Evolutionary conservation across 768 basidiomycete species (phyloP).

Genomic region (Trametes punicea): DNA sequence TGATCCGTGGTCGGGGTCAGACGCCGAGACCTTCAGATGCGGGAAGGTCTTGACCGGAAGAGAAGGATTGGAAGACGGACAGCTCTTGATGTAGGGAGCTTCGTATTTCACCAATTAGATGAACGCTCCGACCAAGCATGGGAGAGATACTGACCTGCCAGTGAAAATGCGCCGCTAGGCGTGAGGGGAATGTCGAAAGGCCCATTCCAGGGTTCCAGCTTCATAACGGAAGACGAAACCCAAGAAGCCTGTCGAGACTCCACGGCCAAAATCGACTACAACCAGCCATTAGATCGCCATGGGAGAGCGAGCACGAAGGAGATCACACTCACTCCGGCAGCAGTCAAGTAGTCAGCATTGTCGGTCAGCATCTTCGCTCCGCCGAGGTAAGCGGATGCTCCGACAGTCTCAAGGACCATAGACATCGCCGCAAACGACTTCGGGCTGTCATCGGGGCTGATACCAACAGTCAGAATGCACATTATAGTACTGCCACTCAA

Average conservation of each 20-base stretch:
- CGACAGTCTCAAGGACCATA: constrained; percentile 50
- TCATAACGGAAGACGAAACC: constrained; percentile 41
- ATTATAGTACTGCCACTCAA: too few relatives aligned
- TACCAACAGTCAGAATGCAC: background rate
- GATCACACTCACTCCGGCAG: constrained; percentile 38
- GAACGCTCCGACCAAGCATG: background rate
- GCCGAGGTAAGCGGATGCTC: constrained; percentile 57
- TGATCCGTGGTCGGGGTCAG: constrained; percentile 32
- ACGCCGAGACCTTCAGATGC: constrained; percentile 31
- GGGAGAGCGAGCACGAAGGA: background rate
- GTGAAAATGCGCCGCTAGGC: constrained; percentile 43
- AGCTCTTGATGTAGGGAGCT: constrained; percentile 45
- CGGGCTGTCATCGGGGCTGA: constrained; percentile 42
- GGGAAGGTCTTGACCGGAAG: constrained; percentile 52
- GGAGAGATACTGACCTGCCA: constrained; percentile 29
- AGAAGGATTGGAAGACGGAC: constrained; percentile 46
- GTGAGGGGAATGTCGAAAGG: constrained; percentile 39
- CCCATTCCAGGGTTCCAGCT: constrained; percentile 43
- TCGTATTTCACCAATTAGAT: background rate
- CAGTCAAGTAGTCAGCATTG: constrained; percentile 43
- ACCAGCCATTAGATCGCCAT: background rate
- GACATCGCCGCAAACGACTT: constrained; percentile 43
- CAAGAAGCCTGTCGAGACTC: constrained; percentile 54
- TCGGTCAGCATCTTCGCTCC: constrained; percentile 41
- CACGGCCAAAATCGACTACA: constrained; percentile 46